Base-by-base conservation (phyloP, 345 rosid genomes). In the Psidium guajava region DNA sequence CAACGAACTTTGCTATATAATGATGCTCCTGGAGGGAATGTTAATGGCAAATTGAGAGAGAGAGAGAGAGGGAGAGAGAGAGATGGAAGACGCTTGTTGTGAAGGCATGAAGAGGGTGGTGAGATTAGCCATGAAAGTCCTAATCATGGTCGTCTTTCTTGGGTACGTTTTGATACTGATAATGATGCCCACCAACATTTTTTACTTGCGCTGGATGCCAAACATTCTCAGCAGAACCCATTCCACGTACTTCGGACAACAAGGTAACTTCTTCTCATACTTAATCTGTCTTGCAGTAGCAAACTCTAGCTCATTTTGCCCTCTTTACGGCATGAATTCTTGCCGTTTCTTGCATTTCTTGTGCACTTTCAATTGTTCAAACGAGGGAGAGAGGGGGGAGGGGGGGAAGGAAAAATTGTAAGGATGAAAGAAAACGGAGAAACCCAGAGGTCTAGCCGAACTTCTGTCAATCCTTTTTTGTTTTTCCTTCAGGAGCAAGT, bases 171-270 rank as follows among this genome's bases (percentile, higher is more conserved):
- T 83, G 87, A 27, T 91, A 28, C 90, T 92, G 92, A 28, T 86
- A 54, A 80, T 92, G 91, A 89, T 81, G 82, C 88, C 93, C 9
- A 91, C 93, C 2, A 84, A 87, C 77, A 87, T 86, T 3, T 91
- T 86, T 81, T 88, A 83, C 80, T 8, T 49, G 25, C 83, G 59
- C 27, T 92, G 94, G 94, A 73, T 86, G 82, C 87, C 87, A 50
- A 24, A 83, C 20, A 85, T 92, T 81, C 83, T 51, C 40, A 54
- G 87, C 47, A 82, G 86, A 83, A 86, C 89, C 15, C 59, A 82
- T 16, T 83, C 91, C 83, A 85, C 82, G 2, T 92, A 74, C 58
- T 84, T 92, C 58, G 93, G 90, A 53, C 52, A 82, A 20, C 88
- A 89, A 88, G 94, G 93, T 87, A n/a, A 42, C n/a, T 54, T 74